Percentiles rank a stretch among this genome's conserved stretches.
phyloP scores from a whole-genome alignment of 441 rosid genomes.

The Croton laevigatus region DNA sequence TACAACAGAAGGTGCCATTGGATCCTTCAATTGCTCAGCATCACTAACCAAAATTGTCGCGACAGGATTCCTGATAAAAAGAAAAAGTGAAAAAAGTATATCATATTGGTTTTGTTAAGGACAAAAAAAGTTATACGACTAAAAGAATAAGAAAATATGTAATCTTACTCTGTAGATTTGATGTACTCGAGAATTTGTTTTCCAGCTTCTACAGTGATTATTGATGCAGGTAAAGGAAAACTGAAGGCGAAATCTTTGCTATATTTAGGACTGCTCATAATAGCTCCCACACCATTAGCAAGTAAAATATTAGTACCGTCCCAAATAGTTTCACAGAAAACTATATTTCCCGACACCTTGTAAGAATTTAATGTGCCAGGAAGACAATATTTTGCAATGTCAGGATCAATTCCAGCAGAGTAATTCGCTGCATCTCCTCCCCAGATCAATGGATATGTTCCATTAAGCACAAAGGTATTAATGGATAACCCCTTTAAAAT shows the following conservation, averaged over 20 bases:
- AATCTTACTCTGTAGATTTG: conserved; percentile 55
- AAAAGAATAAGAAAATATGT: background rate
- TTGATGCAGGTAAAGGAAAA: conserved; percentile 45
- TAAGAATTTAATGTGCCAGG: conserved; percentile 32
- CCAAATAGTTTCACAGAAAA: conserved; percentile 42
- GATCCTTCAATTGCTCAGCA: conserved; percentile 32
- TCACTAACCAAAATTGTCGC: conserved; percentile 59
- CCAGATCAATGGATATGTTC: conserved; percentile 40
- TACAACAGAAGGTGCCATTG: conserved; percentile 57
- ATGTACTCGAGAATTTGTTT: conserved; percentile 47
- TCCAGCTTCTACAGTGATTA: conserved; percentile 49
- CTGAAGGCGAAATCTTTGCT: conserved; percentile 30
- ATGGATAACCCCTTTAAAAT: conserved; percentile 41
- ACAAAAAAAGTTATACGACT: too few species aligned
- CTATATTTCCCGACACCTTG: conserved; percentile 52
- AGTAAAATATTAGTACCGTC: conserved; percentile 23
- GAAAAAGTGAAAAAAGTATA: background rate
- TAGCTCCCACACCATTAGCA: conserved; percentile 32
- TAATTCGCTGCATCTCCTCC: conserved; percentile 51
- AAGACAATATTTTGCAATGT: conserved; percentile 28
- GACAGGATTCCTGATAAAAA: conserved; percentile 47
- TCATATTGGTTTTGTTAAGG: background rate
- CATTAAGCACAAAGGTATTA: conserved; percentile 36
- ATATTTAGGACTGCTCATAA: conserved; percentile 27
- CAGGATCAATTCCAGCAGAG: conserved; percentile 28